Evolutionary conservation across 805 yeast genomes (phyloP).

Genomic region (Brettanomyces custersianus): DNA sequence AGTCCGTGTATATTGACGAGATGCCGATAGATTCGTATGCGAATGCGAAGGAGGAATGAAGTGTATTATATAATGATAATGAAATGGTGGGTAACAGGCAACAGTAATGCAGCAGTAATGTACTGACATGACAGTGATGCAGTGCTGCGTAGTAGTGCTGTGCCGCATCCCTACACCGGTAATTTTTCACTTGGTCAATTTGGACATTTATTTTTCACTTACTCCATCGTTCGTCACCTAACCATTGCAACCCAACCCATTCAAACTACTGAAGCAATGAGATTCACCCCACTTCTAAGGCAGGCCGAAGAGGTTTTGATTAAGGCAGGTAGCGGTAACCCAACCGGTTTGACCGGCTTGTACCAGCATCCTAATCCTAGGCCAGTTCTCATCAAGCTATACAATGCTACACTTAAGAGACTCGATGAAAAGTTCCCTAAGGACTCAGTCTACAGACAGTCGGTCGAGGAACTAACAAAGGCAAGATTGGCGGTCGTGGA

Average conservation of each 20-base stretch:
- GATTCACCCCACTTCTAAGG: conserved; percentile 23
- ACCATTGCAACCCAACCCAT: no score
- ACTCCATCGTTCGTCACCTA: no score
- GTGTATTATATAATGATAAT: conserved; percentile 5
- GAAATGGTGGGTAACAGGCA: no score
- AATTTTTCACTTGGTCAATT: no score
- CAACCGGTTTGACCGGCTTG: conserved; percentile 77
- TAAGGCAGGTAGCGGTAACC: conserved; percentile 53
- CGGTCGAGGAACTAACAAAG: conserved; percentile 63
- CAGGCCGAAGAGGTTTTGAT: conserved; percentile 42
- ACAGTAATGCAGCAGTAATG: no score
- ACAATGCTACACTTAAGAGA: conserved; percentile 56
- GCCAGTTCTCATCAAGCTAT: conserved; percentile 64
- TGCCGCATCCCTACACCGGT: no score
- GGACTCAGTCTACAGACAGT: conserved; percentile 65
- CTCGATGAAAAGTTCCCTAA: conserved; percentile 57
- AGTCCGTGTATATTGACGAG: conserved; percentile 17
- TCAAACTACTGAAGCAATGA: conserved; percentile 19
- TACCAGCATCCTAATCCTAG: conserved; percentile 77
- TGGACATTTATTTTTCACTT: no score
- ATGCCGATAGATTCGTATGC: conserved; percentile 15
- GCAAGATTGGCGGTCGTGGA: conserved; percentile 63
- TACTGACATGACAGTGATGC: no score
- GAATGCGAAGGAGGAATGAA: conserved; percentile 6
- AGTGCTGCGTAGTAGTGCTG: no score